Percentiles rank a stretch among this genome's conserved stretches.
Evolutionary conservation across 176 grass and related monocot species (phyloP).

Genomic region (Cenchrus purpureus): DNA sequence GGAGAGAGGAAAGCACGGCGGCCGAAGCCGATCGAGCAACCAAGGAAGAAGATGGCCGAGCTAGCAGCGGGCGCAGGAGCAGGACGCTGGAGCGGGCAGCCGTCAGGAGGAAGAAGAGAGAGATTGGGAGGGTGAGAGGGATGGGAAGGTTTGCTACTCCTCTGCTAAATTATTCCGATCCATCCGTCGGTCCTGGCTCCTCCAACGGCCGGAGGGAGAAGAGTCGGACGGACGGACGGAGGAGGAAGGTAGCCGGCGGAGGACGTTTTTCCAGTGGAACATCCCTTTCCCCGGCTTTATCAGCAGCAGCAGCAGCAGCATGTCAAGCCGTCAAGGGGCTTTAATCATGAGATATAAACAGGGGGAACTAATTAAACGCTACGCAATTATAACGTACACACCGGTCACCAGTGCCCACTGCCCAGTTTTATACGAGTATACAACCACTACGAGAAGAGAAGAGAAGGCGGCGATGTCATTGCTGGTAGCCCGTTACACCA

Average conservation of each 20-base stretch:
- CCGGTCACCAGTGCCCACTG: no score
- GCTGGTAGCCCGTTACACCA: no score
- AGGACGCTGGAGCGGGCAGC: background rate
- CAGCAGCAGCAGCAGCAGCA: background rate
- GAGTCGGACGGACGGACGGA: background rate
- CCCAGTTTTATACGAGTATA: no score
- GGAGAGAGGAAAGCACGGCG: background rate
- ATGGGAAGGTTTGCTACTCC: background rate
- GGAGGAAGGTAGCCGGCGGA: conserved; percentile 16
- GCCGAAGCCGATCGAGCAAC: background rate
- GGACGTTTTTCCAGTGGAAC: conserved; percentile 48
- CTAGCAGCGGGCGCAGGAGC: background rate
- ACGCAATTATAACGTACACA: conserved; percentile 29
- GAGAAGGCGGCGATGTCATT: no score
- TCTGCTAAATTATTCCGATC: background rate
- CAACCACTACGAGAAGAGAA: no score
- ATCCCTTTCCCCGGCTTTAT: conserved; percentile 51
- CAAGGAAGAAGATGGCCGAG: background rate
- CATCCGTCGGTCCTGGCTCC: background rate
- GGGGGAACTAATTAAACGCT: conserved; percentile 27
- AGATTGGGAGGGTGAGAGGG: background rate
- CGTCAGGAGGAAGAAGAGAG: background rate
- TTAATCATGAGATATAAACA: conserved; percentile 42
- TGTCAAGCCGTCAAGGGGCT: background rate
- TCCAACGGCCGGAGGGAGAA: conserved; percentile 30